Evolutionary conservation across 306 rosid species (phyloP), one percentile per base, ranked within the genome.

Genomic region (Astragalus glycyphyllos): DNA sequence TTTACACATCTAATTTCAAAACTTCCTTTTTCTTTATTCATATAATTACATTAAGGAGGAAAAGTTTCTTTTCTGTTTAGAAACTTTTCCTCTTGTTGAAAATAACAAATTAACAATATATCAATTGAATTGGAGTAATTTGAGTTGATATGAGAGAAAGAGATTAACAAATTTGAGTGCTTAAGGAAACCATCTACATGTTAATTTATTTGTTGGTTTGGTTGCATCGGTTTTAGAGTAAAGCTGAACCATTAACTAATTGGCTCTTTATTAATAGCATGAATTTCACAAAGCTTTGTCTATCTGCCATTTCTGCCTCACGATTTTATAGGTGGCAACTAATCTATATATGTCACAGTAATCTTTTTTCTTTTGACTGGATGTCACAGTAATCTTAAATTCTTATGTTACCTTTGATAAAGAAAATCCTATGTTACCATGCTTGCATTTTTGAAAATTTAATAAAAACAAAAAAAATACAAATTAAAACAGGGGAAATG

Each of bases 201-300:
- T 38, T 38, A 5, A 47, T 47, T 47, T 47, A 47, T 45, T 45
- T 45, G 15, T 47, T 47, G 11, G 3, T 6, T 35, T 6, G 40
- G 40, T 35, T 5, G 40, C 40, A 35, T 35, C 8, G 5, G 8
- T 35, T 35, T 35, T 35, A 26, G 68, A 17, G 68, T 16, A 5
- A 60, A 62, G 68, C 23, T 23, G 55, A 64, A 31, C 71, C 58
- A 29, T 65, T 31, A 31, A 29, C 47, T 31, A 31, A 14, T 65
- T 65, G 58, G 51, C 8, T 46, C 3, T 26, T 26, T 38, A 64
- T 64, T 44, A 29, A 12, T 56, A 46, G 14, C 37, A 50, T 59
- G 5, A 10, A 9, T 9, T 38, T 16, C 7, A 7, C 45, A 34
- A 14, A n/a, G 17, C 3, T 29, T 11, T 32, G 44, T 7, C 44